Base-by-base conservation (phyloP, 140 eudicot species). In the Stevia rebaudiana region DNA sequence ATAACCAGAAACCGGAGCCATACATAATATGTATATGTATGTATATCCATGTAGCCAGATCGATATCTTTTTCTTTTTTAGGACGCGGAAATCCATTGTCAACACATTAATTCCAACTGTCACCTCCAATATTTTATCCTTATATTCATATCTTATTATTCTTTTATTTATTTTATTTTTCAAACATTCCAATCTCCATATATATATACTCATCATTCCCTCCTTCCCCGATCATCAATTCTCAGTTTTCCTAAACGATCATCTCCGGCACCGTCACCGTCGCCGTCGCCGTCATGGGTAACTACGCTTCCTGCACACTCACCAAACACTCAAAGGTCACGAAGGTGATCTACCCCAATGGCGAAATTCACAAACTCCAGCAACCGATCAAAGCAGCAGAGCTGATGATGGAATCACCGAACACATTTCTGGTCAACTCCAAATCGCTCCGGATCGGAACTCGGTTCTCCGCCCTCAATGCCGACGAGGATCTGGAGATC, bases 401-500 rank as follows among this genome's bases (percentile, higher is more conserved):
- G 23, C 81, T 86, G 37, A 86, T 86, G 84, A 35, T 85, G 30
- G 94, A 85, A 2, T 39, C 69, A 0, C 94, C 94, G 0, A 80
- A 65, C 40, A 69, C 53, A 25, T 86, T 86, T 57, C 49, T 86
- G 8, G 89, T 78, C 0, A 78, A 80, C 82, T 67, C 86, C 3
- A 77, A 69, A n/a, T 64, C 86, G 3, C 82, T 86, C 15, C 71
- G 59, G 3, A 72, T 80, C 13, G 94, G 89, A 4, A 44, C 75
- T 9, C 61, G 89, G 4, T 80, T 86, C 55, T 67, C 86, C 12
- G 79, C 94, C 6, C 75, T 86, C 0, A 80, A 80, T 13, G 94
- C 94, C 6, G 94, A 86, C 28, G 86, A 86, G 46, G 89, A 83
- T 40, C 81, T 86, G 0, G 84, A 86, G 46, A 55, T 71, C 46